These are phyloP conservation scores for Septoria petroselini DNA, from an alignment of 2,329 filamentous ascomycete genomes.

Conservation along the genomic window DNA sequence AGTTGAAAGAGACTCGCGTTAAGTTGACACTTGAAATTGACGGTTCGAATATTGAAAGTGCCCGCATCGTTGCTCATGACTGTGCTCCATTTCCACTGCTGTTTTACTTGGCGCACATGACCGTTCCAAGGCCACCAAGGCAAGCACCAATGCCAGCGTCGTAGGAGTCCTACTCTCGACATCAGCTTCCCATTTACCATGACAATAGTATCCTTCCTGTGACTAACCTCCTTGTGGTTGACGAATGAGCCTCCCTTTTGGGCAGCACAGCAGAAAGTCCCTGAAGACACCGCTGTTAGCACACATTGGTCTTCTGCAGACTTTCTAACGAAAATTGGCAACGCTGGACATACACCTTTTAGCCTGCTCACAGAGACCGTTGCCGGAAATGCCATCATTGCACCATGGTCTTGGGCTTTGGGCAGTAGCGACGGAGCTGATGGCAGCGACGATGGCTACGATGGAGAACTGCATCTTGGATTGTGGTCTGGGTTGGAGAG, in stretches of 20 bases:
- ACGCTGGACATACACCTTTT: background rate
- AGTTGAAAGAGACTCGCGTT: too few relatives aligned
- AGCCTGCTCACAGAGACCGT: slow-evolving; percentile 1
- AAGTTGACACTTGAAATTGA: too few relatives aligned
- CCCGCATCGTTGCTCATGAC: background rate
- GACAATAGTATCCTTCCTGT: background rate
- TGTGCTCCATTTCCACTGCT: background rate
- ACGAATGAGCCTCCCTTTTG: slow-evolving; percentile 1
- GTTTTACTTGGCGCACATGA: slow-evolving; percentile 3
- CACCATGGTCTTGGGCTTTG: slow-evolving; percentile 3
- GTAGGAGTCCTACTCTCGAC: background rate
- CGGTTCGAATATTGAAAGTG: too few relatives aligned
- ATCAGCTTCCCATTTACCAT: background rate
- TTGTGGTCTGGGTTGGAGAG: background rate
- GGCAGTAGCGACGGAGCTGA: slow-evolving; percentile 3
- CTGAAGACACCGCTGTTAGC: too few relatives aligned
- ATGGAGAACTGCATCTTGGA: slow-evolving; percentile 10
- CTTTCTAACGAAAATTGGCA: too few relatives aligned
- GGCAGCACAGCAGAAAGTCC: slow-evolving; percentile 8
- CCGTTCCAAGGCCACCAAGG: background rate
- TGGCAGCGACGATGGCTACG: slow-evolving; percentile 6
- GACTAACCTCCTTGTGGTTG: slow-evolving; percentile 8
- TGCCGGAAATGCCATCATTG: background rate
- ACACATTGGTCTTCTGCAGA: background rate
- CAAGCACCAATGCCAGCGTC: slow-evolving; percentile 10